phyloP scores from a whole-genome alignment of 495 filamentous ascomycete genomes.

The Penicillium simplicissimum region DNA sequence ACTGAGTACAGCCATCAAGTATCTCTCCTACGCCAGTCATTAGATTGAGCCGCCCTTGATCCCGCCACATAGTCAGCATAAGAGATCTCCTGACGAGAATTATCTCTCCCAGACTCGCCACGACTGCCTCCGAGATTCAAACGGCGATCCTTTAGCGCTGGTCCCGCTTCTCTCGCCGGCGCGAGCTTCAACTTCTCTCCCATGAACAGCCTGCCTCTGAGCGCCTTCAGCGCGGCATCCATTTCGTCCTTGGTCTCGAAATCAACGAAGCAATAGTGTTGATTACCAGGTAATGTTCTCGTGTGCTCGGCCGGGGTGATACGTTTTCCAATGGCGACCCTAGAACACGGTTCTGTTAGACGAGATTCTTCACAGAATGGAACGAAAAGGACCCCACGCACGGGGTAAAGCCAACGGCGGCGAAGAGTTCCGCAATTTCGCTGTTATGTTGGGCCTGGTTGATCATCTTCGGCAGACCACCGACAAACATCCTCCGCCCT shows the following conservation, averaged over 20 bases:
- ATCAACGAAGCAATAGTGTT: background rate
- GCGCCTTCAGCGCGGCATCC: background rate
- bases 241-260: background rate
- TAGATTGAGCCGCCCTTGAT: background rate
- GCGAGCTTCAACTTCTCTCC: background rate
- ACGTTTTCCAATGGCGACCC: background rate
- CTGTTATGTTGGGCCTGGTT: background rate
- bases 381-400: background rate
- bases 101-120: too few relatives aligned
- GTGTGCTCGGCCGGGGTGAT: background rate
- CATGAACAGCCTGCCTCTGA: background rate
- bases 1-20: too few relatives aligned
- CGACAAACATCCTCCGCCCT: background rate
- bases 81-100: background rate
- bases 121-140: background rate
- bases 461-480: background rate
- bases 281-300: background rate
- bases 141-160: background rate
- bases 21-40: background rate
- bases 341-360: background rate
- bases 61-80: background rate
- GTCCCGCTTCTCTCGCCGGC: background rate
- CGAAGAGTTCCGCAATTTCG: background rate
- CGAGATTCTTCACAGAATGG: background rate
- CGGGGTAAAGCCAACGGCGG: background rate